A percentile compares a stretch with the other conserved stretches of the same genome.
phyloP scores from a whole-genome alignment of 345 rosid genomes.

The Eucalyptus regnans region DNA sequence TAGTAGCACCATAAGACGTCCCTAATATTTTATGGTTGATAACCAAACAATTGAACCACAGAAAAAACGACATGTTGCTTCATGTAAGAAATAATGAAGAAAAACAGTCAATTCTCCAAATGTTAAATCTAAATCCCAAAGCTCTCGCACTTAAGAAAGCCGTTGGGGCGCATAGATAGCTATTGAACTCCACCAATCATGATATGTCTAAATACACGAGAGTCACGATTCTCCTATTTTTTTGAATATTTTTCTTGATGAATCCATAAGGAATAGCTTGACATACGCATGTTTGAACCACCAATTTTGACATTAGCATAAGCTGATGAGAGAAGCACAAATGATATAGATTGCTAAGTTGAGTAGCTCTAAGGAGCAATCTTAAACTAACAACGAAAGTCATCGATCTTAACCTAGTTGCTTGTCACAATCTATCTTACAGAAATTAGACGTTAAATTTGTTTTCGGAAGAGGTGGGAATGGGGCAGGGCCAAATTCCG shows the following conservation, averaged over 20 bases:
- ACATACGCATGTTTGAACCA: neutral
- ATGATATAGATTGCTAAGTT: neutral
- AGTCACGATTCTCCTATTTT: rapidly evolving
- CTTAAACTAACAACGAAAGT: rapidly evolving
- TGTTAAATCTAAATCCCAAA: neutral
- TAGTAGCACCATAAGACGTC: neutral
- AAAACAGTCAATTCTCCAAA: neutral
- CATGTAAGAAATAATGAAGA: neutral
- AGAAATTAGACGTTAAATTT: neutral
- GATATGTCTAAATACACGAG: rapidly evolving
- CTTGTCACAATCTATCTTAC: neutral
- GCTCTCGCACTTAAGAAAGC: neutral
- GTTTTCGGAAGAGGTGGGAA: neutral
- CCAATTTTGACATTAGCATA: neutral
- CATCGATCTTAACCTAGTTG: neutral
- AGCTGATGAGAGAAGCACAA: neutral
- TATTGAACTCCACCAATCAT: neutral
- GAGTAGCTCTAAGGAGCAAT: neutral
- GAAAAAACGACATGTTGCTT: neutral
- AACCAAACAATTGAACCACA: neutral
- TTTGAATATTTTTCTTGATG: neutral
- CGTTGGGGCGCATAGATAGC: rapidly evolving
- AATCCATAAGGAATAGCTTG: no score
- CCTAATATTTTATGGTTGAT: neutral
- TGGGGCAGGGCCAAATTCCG: neutral